phyloP scores from a whole-genome alignment of 2,329 filamentous ascomycete species.

The Malbranchea cinnamomea region DNA sequence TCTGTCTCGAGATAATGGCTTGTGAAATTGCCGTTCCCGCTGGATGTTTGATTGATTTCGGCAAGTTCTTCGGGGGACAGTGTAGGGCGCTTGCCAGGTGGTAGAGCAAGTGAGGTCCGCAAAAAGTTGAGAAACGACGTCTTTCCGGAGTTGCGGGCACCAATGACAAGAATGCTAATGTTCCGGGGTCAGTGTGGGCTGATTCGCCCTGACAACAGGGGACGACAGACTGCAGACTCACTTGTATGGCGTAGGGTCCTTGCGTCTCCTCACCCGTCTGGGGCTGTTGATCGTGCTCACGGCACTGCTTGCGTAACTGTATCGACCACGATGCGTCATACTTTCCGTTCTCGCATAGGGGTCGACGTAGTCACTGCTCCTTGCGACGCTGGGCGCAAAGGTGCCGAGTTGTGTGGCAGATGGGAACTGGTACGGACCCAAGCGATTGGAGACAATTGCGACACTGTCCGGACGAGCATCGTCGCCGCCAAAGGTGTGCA shows the following conservation, averaged over 20 bases:
- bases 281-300: conserved; percentile 88
- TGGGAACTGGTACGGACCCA: conserved; percentile 15
- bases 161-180: conserved; percentile 71
- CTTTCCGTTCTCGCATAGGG: conserved; percentile 76
- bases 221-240: conserved; percentile 37
- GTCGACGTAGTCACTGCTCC: conserved; percentile 47
- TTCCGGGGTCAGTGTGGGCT: background rate
- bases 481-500: conserved; percentile 49
- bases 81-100: conserved; percentile 56
- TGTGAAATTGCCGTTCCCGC: conserved; percentile 53
- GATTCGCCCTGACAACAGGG: background rate
- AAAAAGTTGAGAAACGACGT: conserved; percentile 95
- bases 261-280: conserved; percentile 77
- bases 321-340: conserved; percentile 91
- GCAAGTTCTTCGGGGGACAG: conserved; percentile 43
- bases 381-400: conserved; percentile 9
- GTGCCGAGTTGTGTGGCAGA: conserved; percentile 14
- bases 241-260: conserved; percentile 98
- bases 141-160: conserved; percentile 77
- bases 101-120: conserved; percentile 67
- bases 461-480: conserved; percentile 46
- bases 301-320: conserved; percentile 88
- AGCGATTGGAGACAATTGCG: conserved; percentile 40
- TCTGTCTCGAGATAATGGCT: conserved; percentile 89
- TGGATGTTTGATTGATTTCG: conserved; percentile 38